Conservation (phyloP, 306 rosid species). For the Vigna unguiculata region DNA sequence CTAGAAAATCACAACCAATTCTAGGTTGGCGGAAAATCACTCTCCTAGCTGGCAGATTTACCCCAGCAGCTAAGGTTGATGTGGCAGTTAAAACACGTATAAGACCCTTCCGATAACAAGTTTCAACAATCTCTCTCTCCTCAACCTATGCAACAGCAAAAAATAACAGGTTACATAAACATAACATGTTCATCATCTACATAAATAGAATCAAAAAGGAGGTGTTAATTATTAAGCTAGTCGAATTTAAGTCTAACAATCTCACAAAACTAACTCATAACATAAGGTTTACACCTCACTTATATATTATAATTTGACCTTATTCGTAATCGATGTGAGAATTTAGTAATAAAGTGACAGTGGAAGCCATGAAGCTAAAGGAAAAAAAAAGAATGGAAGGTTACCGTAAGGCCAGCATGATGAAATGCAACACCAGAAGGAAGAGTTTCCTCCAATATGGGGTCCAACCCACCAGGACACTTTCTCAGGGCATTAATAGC, state of each 20-base stretch:
- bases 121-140: constrained; percentile 94
- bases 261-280: too few relatives aligned
- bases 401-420: constrained; percentile 98
- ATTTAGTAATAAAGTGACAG: background rate
- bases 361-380: constrained; percentile 38
- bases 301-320: too few relatives aligned
- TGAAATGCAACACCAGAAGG: constrained; percentile 96
- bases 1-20: constrained; percentile 93
- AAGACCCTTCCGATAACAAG: constrained; percentile 93
- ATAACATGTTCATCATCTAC: constrained; percentile 27
- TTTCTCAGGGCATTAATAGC: constrained; percentile 80
- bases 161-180: constrained; percentile 32
- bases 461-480: constrained; percentile 95
- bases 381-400: constrained; percentile 32
- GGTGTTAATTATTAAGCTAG: too few relatives aligned
- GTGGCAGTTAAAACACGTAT: constrained; percentile 95
- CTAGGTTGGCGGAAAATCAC: constrained; percentile 96
- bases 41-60: constrained; percentile 95
- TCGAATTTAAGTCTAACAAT: too few relatives aligned
- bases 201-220: background rate
- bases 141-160: constrained; percentile 69
- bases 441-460: constrained; percentile 82
- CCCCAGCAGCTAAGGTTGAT: constrained; percentile 98
- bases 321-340: too few relatives aligned
- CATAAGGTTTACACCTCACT: too few relatives aligned